These are phyloP conservation scores for Schizophyllum amplum DNA, from an alignment of 1,284 basidiomycete genomes.

Conservation along the genomic window DNA sequence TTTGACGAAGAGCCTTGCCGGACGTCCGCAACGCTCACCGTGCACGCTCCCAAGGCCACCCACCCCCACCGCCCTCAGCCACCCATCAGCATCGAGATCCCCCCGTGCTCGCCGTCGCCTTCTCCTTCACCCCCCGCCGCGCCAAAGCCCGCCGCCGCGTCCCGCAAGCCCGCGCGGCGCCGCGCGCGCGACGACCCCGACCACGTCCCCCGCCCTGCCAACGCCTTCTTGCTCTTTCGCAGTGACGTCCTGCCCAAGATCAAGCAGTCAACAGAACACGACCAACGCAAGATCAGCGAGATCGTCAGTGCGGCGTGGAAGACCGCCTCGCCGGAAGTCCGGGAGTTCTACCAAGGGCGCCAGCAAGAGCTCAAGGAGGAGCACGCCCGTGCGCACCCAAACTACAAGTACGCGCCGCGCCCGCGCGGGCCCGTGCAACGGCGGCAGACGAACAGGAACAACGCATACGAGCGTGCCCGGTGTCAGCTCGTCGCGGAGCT, in stretches of 20 bases:
- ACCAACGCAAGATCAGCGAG: constrained; percentile 12
- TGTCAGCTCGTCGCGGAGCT: constrained; percentile 74
- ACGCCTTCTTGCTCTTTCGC: constrained; percentile 15
- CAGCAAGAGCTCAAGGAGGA: constrained; percentile 58
- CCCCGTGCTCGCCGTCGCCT: background rate
- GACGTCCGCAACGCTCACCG: background rate
- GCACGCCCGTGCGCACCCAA: constrained; percentile 60
- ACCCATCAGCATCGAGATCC: background rate
- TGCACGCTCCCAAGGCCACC: background rate
- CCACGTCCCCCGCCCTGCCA: constrained; percentile 14
- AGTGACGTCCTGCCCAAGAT: constrained; percentile 10
- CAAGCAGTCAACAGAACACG: constrained; percentile 10
- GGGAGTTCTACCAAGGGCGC: constrained; percentile 62
- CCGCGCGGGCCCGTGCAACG: background rate
- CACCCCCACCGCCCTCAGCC: no score
- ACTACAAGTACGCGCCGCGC: constrained; percentile 40
- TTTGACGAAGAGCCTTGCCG: background rate
- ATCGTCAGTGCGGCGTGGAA: constrained; percentile 46
- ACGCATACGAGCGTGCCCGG: constrained; percentile 54
- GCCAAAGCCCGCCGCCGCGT: no score
- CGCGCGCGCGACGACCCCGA: background rate
- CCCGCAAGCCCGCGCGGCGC: background rate
- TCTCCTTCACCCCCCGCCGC: background rate
- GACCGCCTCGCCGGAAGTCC: constrained; percentile 57
- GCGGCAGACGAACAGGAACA: constrained; percentile 20